Evolutionary conservation across 495 filamentous ascomycete genomes (phyloP).

Genomic region (Podospora fimiseda): DNA sequence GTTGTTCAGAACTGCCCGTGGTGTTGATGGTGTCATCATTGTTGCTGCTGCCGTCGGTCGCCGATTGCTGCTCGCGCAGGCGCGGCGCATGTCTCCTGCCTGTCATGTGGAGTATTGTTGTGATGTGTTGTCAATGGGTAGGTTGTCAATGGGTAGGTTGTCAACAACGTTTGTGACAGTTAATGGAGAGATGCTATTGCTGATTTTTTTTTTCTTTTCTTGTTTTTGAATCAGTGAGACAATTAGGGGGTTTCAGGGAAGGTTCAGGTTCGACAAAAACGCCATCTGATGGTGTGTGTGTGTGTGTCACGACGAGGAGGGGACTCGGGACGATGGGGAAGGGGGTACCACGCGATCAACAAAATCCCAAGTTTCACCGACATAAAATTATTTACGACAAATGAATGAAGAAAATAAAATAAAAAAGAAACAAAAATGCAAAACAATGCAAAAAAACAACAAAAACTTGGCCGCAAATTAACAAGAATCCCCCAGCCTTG

Average conservation of each 20-base stretch:
- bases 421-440: constrained; percentile 1
- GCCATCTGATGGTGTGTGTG: too few species aligned
- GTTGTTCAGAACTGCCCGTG: constrained; percentile 9
- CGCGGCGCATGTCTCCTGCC: constrained; percentile 21
- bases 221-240: neutral
- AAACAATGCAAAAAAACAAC: neutral
- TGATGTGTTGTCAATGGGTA: neutral
- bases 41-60: constrained; percentile 2
- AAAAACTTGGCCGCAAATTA: neutral
- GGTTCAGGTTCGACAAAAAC: too few species aligned
- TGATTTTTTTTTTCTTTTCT: too few species aligned
- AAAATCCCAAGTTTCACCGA: too few species aligned
- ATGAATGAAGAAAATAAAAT: neutral
- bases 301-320: too few species aligned
- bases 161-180: too few species aligned
- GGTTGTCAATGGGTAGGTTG: neutral
- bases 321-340: too few species aligned
- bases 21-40: constrained; percentile 3
- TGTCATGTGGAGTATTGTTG: constrained; percentile 10
- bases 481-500: neutral
- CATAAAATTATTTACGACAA: neutral
- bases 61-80: constrained; percentile 11
- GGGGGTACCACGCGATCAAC: too few species aligned
- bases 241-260: too few species aligned
- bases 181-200: too few species aligned